Evolutionary conservation across 495 filamentous ascomycete species (phyloP).

Genomic region (Chaetomium cochliodes): DNA sequence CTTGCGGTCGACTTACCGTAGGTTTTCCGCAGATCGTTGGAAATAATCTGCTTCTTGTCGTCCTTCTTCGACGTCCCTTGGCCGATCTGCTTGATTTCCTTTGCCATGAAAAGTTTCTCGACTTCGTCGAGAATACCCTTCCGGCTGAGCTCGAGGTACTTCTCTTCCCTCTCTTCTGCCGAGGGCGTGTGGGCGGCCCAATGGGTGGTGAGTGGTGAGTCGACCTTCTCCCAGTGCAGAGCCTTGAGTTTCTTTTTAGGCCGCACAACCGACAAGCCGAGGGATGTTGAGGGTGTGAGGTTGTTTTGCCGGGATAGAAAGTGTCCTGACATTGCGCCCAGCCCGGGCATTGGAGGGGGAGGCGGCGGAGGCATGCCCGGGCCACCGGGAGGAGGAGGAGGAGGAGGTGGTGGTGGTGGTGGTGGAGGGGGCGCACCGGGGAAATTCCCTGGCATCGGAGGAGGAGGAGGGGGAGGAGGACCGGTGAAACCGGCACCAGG

Average conservation of each 20-base stretch:
- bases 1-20: conserved; percentile 56
- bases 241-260: conserved; percentile 99
- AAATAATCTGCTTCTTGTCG: conserved; percentile 97
- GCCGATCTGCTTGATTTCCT: conserved; percentile 87
- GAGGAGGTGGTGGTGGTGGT: conserved; percentile 43
- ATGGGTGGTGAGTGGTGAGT: conserved; percentile 87
- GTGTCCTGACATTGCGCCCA: conserved; percentile 55
- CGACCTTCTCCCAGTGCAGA: conserved; percentile 98
- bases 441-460: conserved; percentile 50
- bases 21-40: conserved; percentile 82
- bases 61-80: conserved; percentile 64
- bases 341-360: conserved; percentile 60
- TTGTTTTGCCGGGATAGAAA: conserved; percentile 51
- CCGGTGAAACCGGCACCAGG: conserved; percentile 33
- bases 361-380: conserved; percentile 47
- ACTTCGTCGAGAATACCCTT: conserved; percentile 97
- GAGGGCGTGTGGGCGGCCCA: conserved; percentile 89
- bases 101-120: conserved; percentile 94
- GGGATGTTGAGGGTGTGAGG: conserved; percentile 36
- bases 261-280: conserved; percentile 69
- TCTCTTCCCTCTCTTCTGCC: conserved; percentile 81
- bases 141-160: conserved; percentile 85
- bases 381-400: conserved; percentile 42
- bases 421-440: conserved; percentile 52
- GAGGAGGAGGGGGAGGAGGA: conserved; percentile 37